Base-by-base conservation (phyloP, 2,329 filamentous ascomycete genomes). In the Aspergillus candidus region DNA sequence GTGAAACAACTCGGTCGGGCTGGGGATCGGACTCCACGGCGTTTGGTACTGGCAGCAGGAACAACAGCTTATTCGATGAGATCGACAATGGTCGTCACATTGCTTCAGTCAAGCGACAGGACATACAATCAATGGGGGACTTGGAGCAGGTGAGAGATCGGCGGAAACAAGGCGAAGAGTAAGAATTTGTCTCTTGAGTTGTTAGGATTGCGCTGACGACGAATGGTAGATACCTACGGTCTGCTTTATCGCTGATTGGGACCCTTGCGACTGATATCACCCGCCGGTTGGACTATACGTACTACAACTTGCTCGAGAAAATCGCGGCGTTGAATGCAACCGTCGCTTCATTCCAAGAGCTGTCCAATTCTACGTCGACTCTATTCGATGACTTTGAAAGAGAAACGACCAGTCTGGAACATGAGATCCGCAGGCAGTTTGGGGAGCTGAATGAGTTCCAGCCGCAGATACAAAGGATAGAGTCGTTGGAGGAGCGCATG, bases 161-260 rank as follows among this genome's bases (percentile, higher is more conserved):
- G 40, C 93, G 91, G 84, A 88, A 87, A 65, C 80, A 83, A 60
- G 80, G 82, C 46, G 86, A 89, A 56, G 80, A 82, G 61, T 90
- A 80, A 63, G 83, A 81, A 81, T 7, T 3, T 35, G 13, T 11
- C 83, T 37, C 13, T 39, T 39, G 4, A 6, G 15, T 34, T 37
- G 14, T 30, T 35, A 2, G 48, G 22, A 39, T 36, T 29, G 22
- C 38, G 31, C 41, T 53, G 32, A 46, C 35, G n/a, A 27, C 8
- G 6, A 27, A 11, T 35, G 35, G 11, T 39, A 66, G 59, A 40
- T 58, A 57, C 42, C 50, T 68, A 18, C 64, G 63, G 8, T 59
- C 57, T 13, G 58, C 63, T 12, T 55, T 72, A 22, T 53, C 59
- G 8, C 54, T 61, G 2, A 61, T 71, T 38, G 63, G 66, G 17